Evolutionary conservation across 345 rosid species (phyloP).

Genomic region (Zanthoxylum bungeanum): DNA sequence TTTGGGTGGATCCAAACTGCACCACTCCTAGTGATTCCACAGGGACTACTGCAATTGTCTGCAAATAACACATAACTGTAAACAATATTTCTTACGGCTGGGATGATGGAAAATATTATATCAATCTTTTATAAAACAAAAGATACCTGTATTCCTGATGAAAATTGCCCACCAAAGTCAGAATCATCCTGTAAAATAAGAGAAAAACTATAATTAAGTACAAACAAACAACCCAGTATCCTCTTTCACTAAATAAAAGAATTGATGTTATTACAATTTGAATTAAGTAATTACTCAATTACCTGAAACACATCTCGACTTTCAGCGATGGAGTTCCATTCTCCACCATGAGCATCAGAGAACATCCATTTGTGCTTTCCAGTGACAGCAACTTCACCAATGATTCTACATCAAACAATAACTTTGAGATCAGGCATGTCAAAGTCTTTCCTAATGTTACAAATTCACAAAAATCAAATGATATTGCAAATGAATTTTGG

Average conservation of each 20-base stretch:
- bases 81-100: neutral
- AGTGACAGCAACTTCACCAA: slow-evolving; percentile 72
- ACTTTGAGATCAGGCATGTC: slow-evolving; percentile 4
- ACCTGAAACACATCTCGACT: slow-evolving; percentile 40
- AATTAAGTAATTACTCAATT: neutral
- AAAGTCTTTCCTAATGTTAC: neutral
- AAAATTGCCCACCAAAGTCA: slow-evolving; percentile 36
- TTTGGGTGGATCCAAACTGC: slow-evolving; percentile 74
- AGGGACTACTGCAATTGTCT: slow-evolving; percentile 78
- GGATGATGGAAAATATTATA: neutral
- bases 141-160: slow-evolving; percentile 52
- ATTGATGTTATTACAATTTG: neutral
- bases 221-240: neutral
- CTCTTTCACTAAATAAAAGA: neutral
- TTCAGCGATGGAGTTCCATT: slow-evolving; percentile 9
- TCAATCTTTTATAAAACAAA: neutral
- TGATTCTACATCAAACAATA: slow-evolving; percentile 29
- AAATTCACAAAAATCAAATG: neutral
- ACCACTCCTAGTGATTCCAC: slow-evolving; percentile 62
- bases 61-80: slow-evolving; percentile 25
- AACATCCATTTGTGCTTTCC: slow-evolving; percentile 71
- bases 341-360: slow-evolving; percentile 38
- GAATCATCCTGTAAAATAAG: slow-evolving; percentile 33
- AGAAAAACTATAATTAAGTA: slow-evolving; percentile 1
- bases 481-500: neutral